A percentile compares a stretch with the other conserved stretches of the same genome.
phyloP scores from a whole-genome alignment of 1,284 basidiomycete species.

The Cryptococcus sp. region DNA sequence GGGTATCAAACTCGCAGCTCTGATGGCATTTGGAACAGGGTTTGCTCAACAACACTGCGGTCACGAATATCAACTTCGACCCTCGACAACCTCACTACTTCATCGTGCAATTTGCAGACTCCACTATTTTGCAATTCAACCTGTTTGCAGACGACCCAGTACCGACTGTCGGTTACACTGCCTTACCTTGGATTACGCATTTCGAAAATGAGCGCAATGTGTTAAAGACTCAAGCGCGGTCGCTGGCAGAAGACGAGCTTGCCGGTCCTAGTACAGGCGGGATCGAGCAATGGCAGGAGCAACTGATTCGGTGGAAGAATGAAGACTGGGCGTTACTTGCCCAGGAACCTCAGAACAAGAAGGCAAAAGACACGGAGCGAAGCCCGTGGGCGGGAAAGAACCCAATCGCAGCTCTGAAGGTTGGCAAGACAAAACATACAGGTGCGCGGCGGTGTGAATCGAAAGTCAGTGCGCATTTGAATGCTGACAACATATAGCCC shows the following conservation, averaged over 20 bases:
- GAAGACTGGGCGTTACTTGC: slow-evolving; percentile 42
- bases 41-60: slow-evolving; percentile 73
- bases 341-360: slow-evolving; percentile 27
- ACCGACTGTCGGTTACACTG: slow-evolving; percentile 21
- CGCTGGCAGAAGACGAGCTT: background rate
- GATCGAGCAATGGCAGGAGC: slow-evolving; percentile 18
- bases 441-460: slow-evolving; percentile 58
- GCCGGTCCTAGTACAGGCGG: background rate
- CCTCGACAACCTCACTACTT: slow-evolving; percentile 81
- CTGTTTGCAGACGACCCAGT: slow-evolving; percentile 48
- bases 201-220: slow-evolving; percentile 25
- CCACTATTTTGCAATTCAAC: slow-evolving; percentile 45
- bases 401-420: slow-evolving; percentile 48
- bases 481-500: slow-evolving; percentile 59
- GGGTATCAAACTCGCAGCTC: slow-evolving; percentile 2
- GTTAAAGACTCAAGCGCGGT: background rate
- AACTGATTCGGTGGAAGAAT: slow-evolving; percentile 50
- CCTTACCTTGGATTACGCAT: slow-evolving; percentile 40
- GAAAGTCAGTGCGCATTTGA: background rate
- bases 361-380: slow-evolving; percentile 35
- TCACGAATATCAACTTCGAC: slow-evolving; percentile 85
- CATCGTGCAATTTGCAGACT: slow-evolving; percentile 83
- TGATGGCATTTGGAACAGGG: slow-evolving; percentile 59
- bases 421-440: slow-evolving; percentile 62
- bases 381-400: slow-evolving; percentile 51